Base-by-base conservation (phyloP, 305 asterid species). In the Solanum chacoense region DNA sequence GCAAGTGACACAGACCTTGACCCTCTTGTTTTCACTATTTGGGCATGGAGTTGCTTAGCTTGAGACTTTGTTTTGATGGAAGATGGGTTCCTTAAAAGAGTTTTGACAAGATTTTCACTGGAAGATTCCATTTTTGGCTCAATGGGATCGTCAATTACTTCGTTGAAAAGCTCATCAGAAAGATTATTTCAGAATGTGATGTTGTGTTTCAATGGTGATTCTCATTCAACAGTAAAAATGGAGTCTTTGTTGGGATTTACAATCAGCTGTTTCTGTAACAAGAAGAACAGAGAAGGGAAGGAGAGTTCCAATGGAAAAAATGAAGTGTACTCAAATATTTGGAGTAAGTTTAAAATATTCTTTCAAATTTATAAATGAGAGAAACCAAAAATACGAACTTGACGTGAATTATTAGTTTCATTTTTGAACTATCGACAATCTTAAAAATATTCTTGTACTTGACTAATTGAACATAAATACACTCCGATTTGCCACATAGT, bases 11-110 rank as follows among this genome's bases (percentile, higher is more conserved):
- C 90, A 26, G 91, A 89, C 75, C 89, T 32, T 38, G 92, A 90
- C 11, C 81, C 85, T 22, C 87, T 87, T 71, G 92, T 88, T 91
- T 94, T 95, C 89, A 97, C 79, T 24, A 94, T 63, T 31, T 92
- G 96, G 91, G 98, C 98, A 87, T 96, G 99, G 71, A 96, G 92
- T 90, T 95, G 96, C 89, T 93, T 94, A 87, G 98, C 97, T 88
- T 96, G 96, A 75, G 93, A 92, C 89, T 91, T 91, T 36, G 98
- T 93, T 93, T 87, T 96, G 89, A 97, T 92, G 32, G 89, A 35
- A 16, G 92, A 90, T 76, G 98, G 98, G 35, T 90, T 90, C 74
- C 76, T 88, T 74, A 94, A 75, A 42, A 94, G 88, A 65, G 69
- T 84, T 83, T 90, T 88, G 63, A 95, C 32, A 29, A 88, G 65